Conservation (phyloP, 352 stramenopile species). For the Pythium scleroteichum region DNA sequence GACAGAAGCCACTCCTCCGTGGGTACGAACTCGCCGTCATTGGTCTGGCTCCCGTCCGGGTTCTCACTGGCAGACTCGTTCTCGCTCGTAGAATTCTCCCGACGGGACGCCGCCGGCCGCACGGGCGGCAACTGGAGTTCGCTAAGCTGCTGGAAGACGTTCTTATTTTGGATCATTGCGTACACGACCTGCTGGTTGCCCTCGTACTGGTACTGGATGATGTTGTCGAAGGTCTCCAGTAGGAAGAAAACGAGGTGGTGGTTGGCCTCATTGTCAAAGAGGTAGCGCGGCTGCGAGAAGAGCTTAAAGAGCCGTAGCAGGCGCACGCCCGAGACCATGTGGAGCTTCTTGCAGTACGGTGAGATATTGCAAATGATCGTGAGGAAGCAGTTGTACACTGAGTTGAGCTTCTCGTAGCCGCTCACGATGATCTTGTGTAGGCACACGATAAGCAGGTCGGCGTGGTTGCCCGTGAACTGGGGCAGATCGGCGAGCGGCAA, state of each 20-base stretch:
- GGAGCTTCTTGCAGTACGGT: slow-evolving; percentile 97
- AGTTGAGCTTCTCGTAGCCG: slow-evolving; percentile 95
- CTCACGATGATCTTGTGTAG: slow-evolving; percentile 99
- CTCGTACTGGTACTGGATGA: slow-evolving; percentile 98
- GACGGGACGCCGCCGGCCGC: slow-evolving; percentile 35
- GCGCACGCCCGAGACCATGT: slow-evolving; percentile 94
- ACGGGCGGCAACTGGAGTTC: slow-evolving; percentile 90
- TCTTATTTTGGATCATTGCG: slow-evolving; percentile 97
- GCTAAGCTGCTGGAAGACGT: slow-evolving; percentile 92
- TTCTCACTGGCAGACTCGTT: slow-evolving; percentile 4
- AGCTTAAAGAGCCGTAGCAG: slow-evolving; percentile 98
- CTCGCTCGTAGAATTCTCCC: slow-evolving; percentile 14
- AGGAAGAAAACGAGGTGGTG: slow-evolving; percentile 96
- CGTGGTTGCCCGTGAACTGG: slow-evolving; percentile 95
- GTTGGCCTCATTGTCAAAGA: slow-evolving; percentile 96
- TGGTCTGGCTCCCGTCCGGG: slow-evolving; percentile 30
- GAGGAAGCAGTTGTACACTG: slow-evolving; percentile 98
- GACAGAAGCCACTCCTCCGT: slow-evolving; percentile 94
- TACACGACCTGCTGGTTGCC: slow-evolving; percentile 98
- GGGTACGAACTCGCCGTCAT: slow-evolving; percentile 74
- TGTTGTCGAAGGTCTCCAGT: slow-evolving; percentile 99
- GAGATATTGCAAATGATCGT: slow-evolving; percentile 99
- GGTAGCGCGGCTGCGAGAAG: slow-evolving; percentile 91
- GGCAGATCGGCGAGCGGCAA: slow-evolving; percentile 92
- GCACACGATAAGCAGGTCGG: slow-evolving; percentile 96